These are phyloP conservation scores for Phytophthora pistaciae DNA, from an alignment of 352 stramenopile species.

Conservation along the genomic window DNA sequence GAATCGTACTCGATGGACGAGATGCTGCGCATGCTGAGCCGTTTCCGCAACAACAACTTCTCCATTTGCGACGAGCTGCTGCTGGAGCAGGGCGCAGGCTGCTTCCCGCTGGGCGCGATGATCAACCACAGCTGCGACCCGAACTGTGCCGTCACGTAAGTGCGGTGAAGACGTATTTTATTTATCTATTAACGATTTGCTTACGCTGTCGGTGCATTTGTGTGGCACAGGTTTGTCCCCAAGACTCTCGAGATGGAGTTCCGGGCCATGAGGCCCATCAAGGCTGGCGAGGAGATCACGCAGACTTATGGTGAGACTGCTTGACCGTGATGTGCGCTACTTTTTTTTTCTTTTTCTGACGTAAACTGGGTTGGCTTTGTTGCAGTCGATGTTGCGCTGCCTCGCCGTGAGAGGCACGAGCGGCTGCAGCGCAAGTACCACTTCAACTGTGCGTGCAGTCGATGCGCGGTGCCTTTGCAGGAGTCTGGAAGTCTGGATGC, in stretches of 20 bases:
- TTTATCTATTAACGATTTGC: background rate
- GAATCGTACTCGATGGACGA: conserved; percentile 37
- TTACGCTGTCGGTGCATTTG: background rate
- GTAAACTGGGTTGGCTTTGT: background rate
- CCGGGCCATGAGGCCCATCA: conserved; percentile 61
- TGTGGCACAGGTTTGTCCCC: conserved; percentile 41
- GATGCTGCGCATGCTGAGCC: conserved; percentile 72
- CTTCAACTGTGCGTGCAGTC: conserved; percentile 65
- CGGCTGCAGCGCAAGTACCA: conserved; percentile 67
- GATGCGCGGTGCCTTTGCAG: conserved; percentile 46
- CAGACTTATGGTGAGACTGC: conserved; percentile 64
- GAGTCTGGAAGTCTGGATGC: conserved; percentile 44
- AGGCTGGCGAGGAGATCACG: conserved; percentile 61
- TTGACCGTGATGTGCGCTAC: background rate
- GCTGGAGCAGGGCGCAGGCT: conserved; percentile 63
- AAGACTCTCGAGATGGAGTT: conserved; percentile 59
- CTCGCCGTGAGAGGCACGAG: conserved; percentile 52
- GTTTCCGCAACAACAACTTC: conserved; percentile 85
- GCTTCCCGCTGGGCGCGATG: conserved; percentile 75
- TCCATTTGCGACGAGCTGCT: conserved; percentile 76
- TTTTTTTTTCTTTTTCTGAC: conserved; percentile 9
- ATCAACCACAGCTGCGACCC: conserved; percentile 81
- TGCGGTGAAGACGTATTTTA: background rate
- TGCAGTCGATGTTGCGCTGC: conserved; percentile 69
- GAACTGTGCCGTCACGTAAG: conserved; percentile 76